A percentile compares a stretch with the other conserved stretches of the same genome.
Conservation (phyloP, 768 basidiomycete species). For the Terana coerulea region DNA sequence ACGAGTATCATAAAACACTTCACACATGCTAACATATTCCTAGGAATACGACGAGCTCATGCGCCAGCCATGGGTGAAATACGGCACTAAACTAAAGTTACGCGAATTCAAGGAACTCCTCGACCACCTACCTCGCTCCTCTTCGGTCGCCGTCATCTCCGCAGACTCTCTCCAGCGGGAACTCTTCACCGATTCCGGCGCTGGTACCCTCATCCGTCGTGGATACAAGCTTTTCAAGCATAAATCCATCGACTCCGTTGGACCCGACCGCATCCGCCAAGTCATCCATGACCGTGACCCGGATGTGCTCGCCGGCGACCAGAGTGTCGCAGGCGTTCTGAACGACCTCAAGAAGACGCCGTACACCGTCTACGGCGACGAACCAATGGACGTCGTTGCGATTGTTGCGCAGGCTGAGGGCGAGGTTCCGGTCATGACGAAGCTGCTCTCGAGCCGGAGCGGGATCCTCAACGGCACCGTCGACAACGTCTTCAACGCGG, state of each 20-base stretch:
- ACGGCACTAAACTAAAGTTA: slow-evolving; percentile 97
- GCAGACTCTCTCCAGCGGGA: slow-evolving; percentile 92
- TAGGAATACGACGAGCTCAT: slow-evolving; percentile 95
- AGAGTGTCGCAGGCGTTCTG: slow-evolving; percentile 86
- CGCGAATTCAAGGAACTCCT: slow-evolving; percentile 99
- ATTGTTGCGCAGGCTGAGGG: slow-evolving; percentile 90
- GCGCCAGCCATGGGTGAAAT: slow-evolving; percentile 99
- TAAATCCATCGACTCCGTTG: slow-evolving; percentile 72
- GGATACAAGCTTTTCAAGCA: slow-evolving; percentile 98
- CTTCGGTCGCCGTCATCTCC: slow-evolving; percentile 97
- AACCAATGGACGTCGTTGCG: slow-evolving; percentile 92
- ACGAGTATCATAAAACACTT: too few relatives aligned
- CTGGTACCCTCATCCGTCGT: slow-evolving; percentile 95
- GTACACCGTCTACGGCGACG: slow-evolving; percentile 97
- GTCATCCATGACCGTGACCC: slow-evolving; percentile 95
- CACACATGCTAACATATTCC: background rate
- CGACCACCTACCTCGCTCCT: slow-evolving; percentile 95
- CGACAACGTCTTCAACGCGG: slow-evolving; percentile 96
- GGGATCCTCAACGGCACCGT: slow-evolving; percentile 92
- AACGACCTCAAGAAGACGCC: slow-evolving; percentile 76
- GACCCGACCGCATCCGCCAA: slow-evolving; percentile 91
- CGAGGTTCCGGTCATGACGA: slow-evolving; percentile 88
- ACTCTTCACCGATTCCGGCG: slow-evolving; percentile 97
- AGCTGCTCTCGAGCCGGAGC: slow-evolving; percentile 82
- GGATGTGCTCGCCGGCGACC: slow-evolving; percentile 76